Conservation (phyloP, 1,139 yeast species). For the Hansenula lynferdii region DNA sequence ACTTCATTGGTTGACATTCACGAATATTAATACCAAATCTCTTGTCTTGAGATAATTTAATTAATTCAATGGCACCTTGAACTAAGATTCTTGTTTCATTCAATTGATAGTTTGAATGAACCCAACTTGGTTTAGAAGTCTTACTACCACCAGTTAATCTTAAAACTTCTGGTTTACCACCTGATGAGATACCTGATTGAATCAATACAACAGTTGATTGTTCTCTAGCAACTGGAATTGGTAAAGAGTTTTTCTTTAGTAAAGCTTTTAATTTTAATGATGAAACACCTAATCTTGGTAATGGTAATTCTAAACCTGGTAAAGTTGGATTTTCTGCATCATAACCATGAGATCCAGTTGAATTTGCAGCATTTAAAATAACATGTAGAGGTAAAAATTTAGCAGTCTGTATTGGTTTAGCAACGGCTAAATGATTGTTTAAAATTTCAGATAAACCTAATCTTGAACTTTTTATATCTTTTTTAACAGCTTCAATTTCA, state of each 20-base stretch:
- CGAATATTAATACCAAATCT: constrained; percentile 63
- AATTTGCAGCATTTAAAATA: constrained; percentile 55
- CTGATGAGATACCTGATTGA: constrained; percentile 33
- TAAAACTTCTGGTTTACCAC: constrained; percentile 54
- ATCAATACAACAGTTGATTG: constrained; percentile 65
- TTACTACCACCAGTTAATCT: constrained; percentile 77
- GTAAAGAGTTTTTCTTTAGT: constrained; percentile 47
- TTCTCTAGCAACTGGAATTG: constrained; percentile 66
- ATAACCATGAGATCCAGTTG: constrained; percentile 59
- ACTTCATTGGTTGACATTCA: constrained; percentile 55
- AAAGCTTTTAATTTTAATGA: constrained; percentile 60
- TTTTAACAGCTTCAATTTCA: constrained; percentile 38
- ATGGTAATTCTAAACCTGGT: constrained; percentile 70
- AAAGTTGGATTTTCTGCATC: constrained; percentile 63
- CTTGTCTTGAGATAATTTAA: constrained; percentile 54
- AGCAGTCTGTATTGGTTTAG: constrained; percentile 68
- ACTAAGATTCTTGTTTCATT: constrained; percentile 35
- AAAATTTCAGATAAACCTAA: constrained; percentile 79
- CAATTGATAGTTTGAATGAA: constrained; percentile 67
- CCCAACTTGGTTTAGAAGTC: constrained; percentile 74
- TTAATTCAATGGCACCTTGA: constrained; percentile 49
- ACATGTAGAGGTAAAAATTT: constrained; percentile 66
- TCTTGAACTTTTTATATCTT: constrained; percentile 54
- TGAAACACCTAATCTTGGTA: constrained; percentile 66
- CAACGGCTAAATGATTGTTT: constrained; percentile 75